These are phyloP conservation scores for Acer negundo DNA, from an alignment of 345 rosid genomes.

Conservation along the genomic window DNA sequence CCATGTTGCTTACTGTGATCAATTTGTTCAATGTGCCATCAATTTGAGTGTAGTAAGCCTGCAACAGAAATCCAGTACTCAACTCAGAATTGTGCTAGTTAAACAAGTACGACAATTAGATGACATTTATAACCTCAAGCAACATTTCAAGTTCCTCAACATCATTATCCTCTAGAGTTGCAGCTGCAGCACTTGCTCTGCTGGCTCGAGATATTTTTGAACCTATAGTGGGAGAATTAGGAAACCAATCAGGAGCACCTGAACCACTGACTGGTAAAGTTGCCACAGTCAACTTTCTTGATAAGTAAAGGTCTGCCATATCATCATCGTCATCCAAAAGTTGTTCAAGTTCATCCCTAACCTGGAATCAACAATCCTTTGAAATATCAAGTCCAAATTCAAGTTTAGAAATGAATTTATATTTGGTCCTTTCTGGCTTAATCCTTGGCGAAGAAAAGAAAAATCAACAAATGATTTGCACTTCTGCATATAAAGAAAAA, in stretches of 20 bases:
- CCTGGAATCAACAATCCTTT: conserved; percentile 28
- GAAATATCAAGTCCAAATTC: not conserved
- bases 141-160: conserved; percentile 66
- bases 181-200: conserved; percentile 29
- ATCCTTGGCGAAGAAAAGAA: not conserved
- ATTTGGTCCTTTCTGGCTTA: not conserved
- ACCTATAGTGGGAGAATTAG: conserved; percentile 37
- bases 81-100: conserved; percentile 8
- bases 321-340: conserved; percentile 55
- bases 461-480: not conserved
- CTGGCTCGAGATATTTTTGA: conserved; percentile 52
- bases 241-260: conserved; percentile 41
- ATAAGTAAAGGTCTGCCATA: conserved; percentile 61
- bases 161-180: conserved; percentile 44
- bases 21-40: conserved; percentile 56
- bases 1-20: conserved; percentile 34
- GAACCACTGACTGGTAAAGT: conserved; percentile 43
- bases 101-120: not conserved
- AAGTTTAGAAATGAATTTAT: not conserved
- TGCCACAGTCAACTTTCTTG: conserved; percentile 40
- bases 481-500: not conserved
- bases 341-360: conserved; percentile 59
- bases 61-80: conserved; percentile 24
- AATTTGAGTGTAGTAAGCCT: conserved; percentile 62
- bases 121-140: conserved; percentile 43